These are phyloP conservation scores for Annona squamosa DNA, from an alignment of 164 flowering plant genomes.

Conservation along the genomic window DNA sequence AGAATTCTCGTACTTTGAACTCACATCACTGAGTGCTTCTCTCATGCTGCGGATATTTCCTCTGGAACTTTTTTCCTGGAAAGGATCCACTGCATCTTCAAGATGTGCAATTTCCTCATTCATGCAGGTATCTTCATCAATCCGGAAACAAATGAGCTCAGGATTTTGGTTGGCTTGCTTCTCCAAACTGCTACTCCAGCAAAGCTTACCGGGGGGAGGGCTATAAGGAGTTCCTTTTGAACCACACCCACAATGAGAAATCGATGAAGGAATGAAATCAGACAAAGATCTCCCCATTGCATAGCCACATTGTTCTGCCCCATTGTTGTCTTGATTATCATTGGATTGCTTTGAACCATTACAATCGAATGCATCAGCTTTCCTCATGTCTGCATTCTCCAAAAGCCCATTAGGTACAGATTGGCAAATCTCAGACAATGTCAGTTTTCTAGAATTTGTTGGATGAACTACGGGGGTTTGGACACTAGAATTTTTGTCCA, in stretches of 20 bases:
- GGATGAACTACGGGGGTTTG: conserved; percentile 42
- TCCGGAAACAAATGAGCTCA: conserved; percentile 60
- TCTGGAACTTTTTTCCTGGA: conserved; percentile 20
- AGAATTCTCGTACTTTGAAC: conserved; percentile 21
- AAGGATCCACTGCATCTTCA: conserved; percentile 28
- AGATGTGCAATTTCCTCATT: conserved; percentile 43
- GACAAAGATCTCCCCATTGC: conserved; percentile 29
- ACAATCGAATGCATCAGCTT: conserved; percentile 9
- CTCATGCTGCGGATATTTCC: conserved; percentile 21
- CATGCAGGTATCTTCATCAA: conserved; percentile 56
- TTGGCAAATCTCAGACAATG: conserved; percentile 27
- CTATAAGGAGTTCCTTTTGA: conserved; percentile 25
- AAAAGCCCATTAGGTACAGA: conserved; percentile 63
- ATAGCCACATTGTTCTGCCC: conserved; percentile 14
- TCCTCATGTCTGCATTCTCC: conserved; percentile 34
- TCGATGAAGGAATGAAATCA: conserved; percentile 30
- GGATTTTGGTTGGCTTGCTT: conserved; percentile 40
- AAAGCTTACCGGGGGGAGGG: conserved; percentile 56
- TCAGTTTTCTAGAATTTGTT: conserved; percentile 24
- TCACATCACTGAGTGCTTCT: conserved; percentile 41
- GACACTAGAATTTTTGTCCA: conserved; percentile 46
- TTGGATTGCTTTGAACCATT: conserved; percentile 19
- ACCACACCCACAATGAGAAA: conserved; percentile 22
- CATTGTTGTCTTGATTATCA: conserved; percentile 10
- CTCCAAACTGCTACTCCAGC: conserved; percentile 47